A percentile compares a stretch with the other conserved stretches of the same genome.
Evolutionary conservation across 495 filamentous ascomycete genomes (phyloP).

Genomic region (Beverwykella pulmonaria): DNA sequence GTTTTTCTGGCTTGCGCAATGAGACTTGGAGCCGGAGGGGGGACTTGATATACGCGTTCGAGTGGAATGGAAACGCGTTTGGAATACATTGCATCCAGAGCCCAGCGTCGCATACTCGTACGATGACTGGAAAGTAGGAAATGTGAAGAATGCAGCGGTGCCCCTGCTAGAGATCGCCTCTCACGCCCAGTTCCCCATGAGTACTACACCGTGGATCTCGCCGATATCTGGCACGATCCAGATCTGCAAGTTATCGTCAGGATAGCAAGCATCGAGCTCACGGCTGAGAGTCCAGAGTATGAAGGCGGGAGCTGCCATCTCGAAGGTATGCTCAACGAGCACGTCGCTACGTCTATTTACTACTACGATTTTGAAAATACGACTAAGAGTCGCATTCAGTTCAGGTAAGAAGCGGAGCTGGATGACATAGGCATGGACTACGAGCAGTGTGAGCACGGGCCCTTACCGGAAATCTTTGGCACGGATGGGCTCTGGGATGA

Average conservation of each 20-base stretch:
- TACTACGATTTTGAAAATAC: slow-evolving; percentile 64
- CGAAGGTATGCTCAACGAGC: slow-evolving; percentile 22
- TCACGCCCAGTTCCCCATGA: no score
- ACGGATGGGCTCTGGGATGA: neutral
- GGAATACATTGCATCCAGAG: slow-evolving; percentile 25
- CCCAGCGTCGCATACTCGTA: slow-evolving; percentile 17
- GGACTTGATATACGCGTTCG: slow-evolving; percentile 5
- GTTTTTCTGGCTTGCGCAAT: neutral
- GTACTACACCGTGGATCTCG: slow-evolving; percentile 35
- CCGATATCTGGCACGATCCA: slow-evolving; percentile 32
- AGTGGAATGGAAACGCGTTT: slow-evolving; percentile 18
- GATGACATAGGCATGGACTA: neutral
- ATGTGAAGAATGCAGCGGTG: neutral
- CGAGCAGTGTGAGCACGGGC: neutral
- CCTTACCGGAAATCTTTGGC: neutral
- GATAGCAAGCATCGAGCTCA: slow-evolving; percentile 62
- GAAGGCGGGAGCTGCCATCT: slow-evolving; percentile 42
- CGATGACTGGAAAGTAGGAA: neutral
- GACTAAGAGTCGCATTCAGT: neutral
- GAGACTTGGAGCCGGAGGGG: neutral
- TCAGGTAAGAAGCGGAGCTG: neutral
- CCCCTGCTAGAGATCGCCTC: no score
- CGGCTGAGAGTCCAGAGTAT: slow-evolving; percentile 59
- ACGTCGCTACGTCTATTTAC: slow-evolving; percentile 39
- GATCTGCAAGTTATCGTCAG: slow-evolving; percentile 67